Evolutionary conservation across 345 rosid genomes (phyloP).

Genomic region (Schrenkiella parvula): DNA sequence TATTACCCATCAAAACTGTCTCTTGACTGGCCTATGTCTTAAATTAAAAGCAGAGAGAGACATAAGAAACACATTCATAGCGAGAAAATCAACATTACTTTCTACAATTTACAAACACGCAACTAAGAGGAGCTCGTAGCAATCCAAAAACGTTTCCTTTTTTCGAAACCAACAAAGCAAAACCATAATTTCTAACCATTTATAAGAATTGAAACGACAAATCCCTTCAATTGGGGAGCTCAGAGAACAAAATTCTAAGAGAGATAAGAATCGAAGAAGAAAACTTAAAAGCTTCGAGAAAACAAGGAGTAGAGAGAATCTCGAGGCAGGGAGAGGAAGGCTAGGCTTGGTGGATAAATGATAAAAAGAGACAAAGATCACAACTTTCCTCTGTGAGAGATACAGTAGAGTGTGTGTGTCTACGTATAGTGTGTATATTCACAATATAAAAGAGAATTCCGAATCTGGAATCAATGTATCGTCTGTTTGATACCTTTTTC

Average conservation of each 20-base stretch:
- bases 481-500: neutral
- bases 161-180: neutral
- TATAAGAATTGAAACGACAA: neutral
- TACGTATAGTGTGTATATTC: neutral
- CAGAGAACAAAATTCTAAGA: neutral
- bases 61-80: neutral
- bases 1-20: slow-evolving; percentile 68
- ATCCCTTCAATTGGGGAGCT: neutral
- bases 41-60: neutral
- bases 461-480: neutral
- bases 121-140: neutral
- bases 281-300: slow-evolving; percentile 2
- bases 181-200: neutral
- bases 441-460: neutral
- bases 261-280: neutral
- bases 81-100: neutral
- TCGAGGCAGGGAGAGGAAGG: neutral
- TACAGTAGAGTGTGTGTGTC: neutral
- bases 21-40: neutral
- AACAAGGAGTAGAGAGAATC: neutral
- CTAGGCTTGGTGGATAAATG: neutral
- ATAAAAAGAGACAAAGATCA: slow-evolving; percentile 5
- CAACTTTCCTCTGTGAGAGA: slow-evolving; percentile 5
- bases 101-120: neutral
- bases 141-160: neutral